Evolutionary conservation across 305 asterid genomes (phyloP), one percentile per base, ranked within the genome.

Genomic region (Petunia hybrid): DNA sequence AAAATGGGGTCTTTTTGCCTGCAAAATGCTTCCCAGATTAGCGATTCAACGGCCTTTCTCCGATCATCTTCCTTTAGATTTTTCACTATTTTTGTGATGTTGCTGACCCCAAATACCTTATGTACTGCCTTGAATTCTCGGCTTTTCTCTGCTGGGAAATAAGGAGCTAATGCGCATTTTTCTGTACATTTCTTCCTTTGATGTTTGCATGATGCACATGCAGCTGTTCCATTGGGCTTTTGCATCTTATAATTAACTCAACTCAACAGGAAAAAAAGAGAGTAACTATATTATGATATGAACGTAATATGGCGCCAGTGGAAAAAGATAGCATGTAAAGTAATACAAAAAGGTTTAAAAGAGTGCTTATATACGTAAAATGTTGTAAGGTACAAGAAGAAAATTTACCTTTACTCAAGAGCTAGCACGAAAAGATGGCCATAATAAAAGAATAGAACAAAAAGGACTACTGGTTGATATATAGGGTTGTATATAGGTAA

Each of bases 171-270:
- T 4, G 78, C 73, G 68, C 98, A 96, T 53, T 90, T 91, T 0
- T 92, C 92, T 4, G 88, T 86, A 89, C 98, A 94, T 84, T 90
- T 94, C 87, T 96, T 93, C 2, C 98, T 77, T 70, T 96, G 98
- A 84, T 96, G 98, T 89, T 93, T 96, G 98, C 99, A 96, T 77
- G 99, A 89, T 6, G 98, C 97, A 69, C 99, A 96, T 41, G 99
- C 97, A 63, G 93, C 86, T 16, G 84, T 22, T 71, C 62, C 78
- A 4, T 12, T 71, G 35, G 62, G 4, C 42, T 73, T 73, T 73
- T 73, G 63, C 78, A 73, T 73, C 43, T n/a, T 57, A 10, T 53
- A 53, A 57, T n/a, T 5, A 46, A 46, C 10, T 2, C 22, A 70
- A 70, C 1, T 43, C 8, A 41, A 67, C 43, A 3, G 31, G 31